Evolutionary conservation across 495 filamentous ascomycete genomes (phyloP).

Genomic region (Lasiosphaeria ovina): DNA sequence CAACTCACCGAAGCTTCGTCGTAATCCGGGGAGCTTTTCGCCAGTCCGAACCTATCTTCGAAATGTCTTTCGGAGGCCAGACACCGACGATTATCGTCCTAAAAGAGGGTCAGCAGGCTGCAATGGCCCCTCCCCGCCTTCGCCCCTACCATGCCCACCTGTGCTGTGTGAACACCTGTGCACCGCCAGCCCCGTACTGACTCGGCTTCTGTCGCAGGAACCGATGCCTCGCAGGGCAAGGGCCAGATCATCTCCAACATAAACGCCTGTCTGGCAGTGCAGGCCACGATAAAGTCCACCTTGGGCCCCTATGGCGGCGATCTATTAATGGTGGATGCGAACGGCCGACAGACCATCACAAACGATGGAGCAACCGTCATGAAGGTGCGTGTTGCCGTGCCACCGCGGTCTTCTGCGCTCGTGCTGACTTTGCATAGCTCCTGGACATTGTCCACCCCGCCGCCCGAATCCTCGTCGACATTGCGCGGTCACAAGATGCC

Average conservation of each 20-base stretch:
- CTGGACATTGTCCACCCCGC: conserved; percentile 98
- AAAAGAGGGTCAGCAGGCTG: conserved; percentile 76
- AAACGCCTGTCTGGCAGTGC: conserved; percentile 96
- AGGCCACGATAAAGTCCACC: conserved; percentile 90
- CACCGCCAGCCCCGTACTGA: conserved; percentile 18
- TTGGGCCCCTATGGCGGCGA: conserved; percentile 98
- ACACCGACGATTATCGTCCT: conserved; percentile 98
- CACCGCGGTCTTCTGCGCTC: not conserved
- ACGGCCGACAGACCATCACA: conserved; percentile 94
- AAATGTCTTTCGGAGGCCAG: conserved; percentile 97
- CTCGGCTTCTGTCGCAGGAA: conserved; percentile 57
- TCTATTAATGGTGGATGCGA: conserved; percentile 89
- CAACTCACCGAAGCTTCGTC: conserved; percentile 3
- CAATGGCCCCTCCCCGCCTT: conserved; percentile 22
- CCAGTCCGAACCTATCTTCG: conserved; percentile 6
- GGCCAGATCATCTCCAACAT: conserved; percentile 98
- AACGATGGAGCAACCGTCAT: conserved; percentile 99
- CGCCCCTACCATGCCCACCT: not conserved
- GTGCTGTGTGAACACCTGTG: not conserved
- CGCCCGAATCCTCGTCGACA: conserved; percentile 96
- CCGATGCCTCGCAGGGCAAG: conserved; percentile 94
- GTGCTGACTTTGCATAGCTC: conserved; percentile 55
- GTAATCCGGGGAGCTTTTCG: not conserved
- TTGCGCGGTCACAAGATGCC: conserved; percentile 96
- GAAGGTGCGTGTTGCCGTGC: conserved; percentile 62